phyloP scores from a whole-genome alignment of 495 filamentous ascomycete genomes.

The Penicillium antarcticum region DNA sequence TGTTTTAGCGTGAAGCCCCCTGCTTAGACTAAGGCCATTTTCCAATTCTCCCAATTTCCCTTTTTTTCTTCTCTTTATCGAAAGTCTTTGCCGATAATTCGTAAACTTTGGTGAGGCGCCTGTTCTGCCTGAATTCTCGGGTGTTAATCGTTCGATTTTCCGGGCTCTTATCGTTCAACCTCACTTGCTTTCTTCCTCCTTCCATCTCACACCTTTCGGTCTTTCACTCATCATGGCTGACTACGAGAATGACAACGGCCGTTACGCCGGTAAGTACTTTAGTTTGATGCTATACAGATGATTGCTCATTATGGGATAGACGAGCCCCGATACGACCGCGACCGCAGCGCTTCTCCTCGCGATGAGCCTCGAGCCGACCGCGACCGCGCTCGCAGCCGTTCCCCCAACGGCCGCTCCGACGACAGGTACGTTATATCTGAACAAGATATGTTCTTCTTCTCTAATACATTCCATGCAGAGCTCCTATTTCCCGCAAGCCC shows the following conservation, averaged over 20 bases:
- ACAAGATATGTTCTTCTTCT: background rate
- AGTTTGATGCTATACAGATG: slow-evolving; percentile 7
- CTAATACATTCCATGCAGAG: background rate
- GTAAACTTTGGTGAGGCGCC: background rate
- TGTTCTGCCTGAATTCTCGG: slow-evolving; percentile 12
- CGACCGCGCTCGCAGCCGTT: slow-evolving; percentile 73
- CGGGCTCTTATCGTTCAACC: slow-evolving; percentile 21
- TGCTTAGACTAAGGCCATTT: background rate
- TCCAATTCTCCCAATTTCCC: background rate
- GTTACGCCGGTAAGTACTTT: slow-evolving; percentile 72
- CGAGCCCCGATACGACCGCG: slow-evolving; percentile 79
- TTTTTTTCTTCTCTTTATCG: slow-evolving; percentile 3
- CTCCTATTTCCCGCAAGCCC: slow-evolving; percentile 22
- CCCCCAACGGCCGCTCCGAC: slow-evolving; percentile 63
- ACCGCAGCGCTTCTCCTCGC: slow-evolving; percentile 92
- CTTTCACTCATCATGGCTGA: slow-evolving; percentile 51
- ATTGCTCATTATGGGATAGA: slow-evolving; percentile 44
- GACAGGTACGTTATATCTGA: slow-evolving; percentile 61
- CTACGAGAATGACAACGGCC: slow-evolving; percentile 82
- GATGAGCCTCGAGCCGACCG: slow-evolving; percentile 66
- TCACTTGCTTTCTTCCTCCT: slow-evolving; percentile 21
- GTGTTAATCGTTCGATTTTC: slow-evolving; percentile 18
- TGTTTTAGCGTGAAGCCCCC: no score
- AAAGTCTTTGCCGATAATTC: background rate
- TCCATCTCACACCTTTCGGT: slow-evolving; percentile 13